phyloP scores from a whole-genome alignment of 352 stramenopile genomes.

The Phytophthora megakarya region DNA sequence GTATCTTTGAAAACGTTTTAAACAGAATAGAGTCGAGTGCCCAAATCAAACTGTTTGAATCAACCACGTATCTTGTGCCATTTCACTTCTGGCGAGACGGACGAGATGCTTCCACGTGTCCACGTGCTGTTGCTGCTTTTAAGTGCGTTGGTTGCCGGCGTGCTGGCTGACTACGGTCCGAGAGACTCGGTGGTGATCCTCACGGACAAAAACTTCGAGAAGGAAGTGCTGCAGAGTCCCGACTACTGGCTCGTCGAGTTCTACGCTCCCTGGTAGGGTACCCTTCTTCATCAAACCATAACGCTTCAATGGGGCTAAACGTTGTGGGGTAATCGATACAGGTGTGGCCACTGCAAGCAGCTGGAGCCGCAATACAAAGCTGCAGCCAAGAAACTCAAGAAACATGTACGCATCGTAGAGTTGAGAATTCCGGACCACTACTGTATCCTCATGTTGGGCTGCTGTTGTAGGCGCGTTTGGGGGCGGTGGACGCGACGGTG shows the following conservation, averaged over 20 bases:
- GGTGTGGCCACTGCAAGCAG: slow-evolving; percentile 92
- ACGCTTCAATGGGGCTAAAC: background rate
- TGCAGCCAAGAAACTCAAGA: slow-evolving; percentile 87
- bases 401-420: slow-evolving; percentile 42
- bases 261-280: slow-evolving; percentile 86
- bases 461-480: slow-evolving; percentile 61
- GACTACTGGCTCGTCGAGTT: slow-evolving; percentile 94
- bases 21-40: too few relatives aligned
- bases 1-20: too few relatives aligned
- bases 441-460: slow-evolving; percentile 1
- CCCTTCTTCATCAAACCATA: slow-evolving; percentile 5
- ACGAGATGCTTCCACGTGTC: slow-evolving; percentile 38
- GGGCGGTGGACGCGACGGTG: slow-evolving; percentile 67
- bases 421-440: background rate
- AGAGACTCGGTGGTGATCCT: slow-evolving; percentile 72
- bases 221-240: slow-evolving; percentile 74
- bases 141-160: slow-evolving; percentile 11
- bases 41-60: background rate
- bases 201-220: slow-evolving; percentile 86
- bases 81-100: background rate
- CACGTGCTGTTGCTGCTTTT: slow-evolving; percentile 21
- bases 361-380: slow-evolving; percentile 90
- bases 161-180: slow-evolving; percentile 48
- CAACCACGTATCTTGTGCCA: background rate
- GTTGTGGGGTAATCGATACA: slow-evolving; percentile 13